Percentiles rank a stretch among this genome's conserved stretches.
Conservation (phyloP, 2,329 filamentous ascomycete species). For the Pseudopithomyces chartarum region DNA sequence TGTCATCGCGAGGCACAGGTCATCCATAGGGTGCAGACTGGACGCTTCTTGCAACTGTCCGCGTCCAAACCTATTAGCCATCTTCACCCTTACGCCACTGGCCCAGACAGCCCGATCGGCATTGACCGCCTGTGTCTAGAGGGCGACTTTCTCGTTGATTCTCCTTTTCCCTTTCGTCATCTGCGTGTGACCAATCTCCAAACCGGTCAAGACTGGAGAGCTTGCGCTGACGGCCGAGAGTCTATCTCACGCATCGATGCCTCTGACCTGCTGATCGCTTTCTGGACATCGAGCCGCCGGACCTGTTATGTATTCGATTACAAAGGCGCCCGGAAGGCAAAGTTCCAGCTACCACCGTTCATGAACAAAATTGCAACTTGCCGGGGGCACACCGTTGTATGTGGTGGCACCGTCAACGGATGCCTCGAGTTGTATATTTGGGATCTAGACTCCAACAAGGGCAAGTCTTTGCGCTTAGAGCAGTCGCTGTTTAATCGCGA, state of each 20-base stretch:
- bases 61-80: background rate
- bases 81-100: background rate
- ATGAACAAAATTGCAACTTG: constrained; percentile 17
- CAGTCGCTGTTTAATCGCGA: background rate
- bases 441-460: constrained; percentile 30
- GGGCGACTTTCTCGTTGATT: constrained; percentile 25
- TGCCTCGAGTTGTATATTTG: constrained; percentile 30
- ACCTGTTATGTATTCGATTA: constrained; percentile 30
- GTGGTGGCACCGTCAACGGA: constrained; percentile 12
- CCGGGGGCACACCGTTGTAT: constrained; percentile 29
- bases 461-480: constrained; percentile 7
- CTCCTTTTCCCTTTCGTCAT: constrained; percentile 7
- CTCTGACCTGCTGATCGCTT: constrained; percentile 32
- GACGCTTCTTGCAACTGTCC: constrained; percentile 10
- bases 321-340: constrained; percentile 15
- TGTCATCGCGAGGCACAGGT: constrained; percentile 25
- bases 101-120: background rate
- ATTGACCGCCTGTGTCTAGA: constrained; percentile 5
- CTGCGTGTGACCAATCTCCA: constrained; percentile 31
- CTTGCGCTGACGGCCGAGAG: constrained; percentile 28
- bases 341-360: constrained; percentile 24
- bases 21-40: constrained; percentile 32
- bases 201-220: constrained; percentile 16
- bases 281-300: constrained; percentile 15
- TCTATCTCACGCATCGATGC: constrained; percentile 16